Evolutionary conservation across 2,329 filamentous ascomycete species (phyloP).

Genomic region (Lasiodiplodia sp.): DNA sequence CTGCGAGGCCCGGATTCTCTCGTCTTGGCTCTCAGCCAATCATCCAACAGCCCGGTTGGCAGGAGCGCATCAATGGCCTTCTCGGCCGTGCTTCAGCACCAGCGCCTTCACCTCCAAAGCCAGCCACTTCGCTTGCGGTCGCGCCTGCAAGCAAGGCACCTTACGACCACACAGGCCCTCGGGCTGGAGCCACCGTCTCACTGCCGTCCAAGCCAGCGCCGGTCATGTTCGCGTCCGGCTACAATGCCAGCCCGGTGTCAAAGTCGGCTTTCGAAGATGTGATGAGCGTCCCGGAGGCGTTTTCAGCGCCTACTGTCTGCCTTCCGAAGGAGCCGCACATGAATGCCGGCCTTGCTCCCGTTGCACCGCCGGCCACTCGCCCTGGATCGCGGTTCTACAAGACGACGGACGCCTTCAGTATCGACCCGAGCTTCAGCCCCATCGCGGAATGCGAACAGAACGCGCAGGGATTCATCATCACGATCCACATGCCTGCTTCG

Average conservation of each 20-base stretch:
- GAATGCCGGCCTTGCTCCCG: conserved; percentile 22
- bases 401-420: conserved; percentile 18
- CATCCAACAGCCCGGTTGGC: conserved; percentile 65
- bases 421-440: conserved; percentile 7
- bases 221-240: not conserved
- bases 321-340: conserved; percentile 25
- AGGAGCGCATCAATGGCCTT: conserved; percentile 82
- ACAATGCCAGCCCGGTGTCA: not conserved
- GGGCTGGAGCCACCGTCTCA: conserved; percentile 19
- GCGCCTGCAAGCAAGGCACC: conserved; percentile 27
- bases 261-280: conserved; percentile 28
- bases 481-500: conserved; percentile 17
- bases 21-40: conserved; percentile 47
- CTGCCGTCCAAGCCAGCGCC: conserved; percentile 14
- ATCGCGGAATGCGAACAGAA: conserved; percentile 20
- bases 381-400: conserved; percentile 28
- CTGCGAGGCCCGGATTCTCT: conserved; percentile 36
- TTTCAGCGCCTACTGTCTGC: conserved; percentile 23
- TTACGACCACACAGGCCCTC: conserved; percentile 11
- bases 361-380: not conserved
- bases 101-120: conserved; percentile 22
- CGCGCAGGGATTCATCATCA: conserved; percentile 21
- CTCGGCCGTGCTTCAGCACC: conserved; percentile 42
- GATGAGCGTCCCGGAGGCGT: conserved; percentile 28
- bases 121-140: conserved; percentile 5